These are phyloP conservation scores for Agroathelia rolfsii DNA, from an alignment of 1,284 basidiomycete genomes.

Conservation along the genomic window DNA sequence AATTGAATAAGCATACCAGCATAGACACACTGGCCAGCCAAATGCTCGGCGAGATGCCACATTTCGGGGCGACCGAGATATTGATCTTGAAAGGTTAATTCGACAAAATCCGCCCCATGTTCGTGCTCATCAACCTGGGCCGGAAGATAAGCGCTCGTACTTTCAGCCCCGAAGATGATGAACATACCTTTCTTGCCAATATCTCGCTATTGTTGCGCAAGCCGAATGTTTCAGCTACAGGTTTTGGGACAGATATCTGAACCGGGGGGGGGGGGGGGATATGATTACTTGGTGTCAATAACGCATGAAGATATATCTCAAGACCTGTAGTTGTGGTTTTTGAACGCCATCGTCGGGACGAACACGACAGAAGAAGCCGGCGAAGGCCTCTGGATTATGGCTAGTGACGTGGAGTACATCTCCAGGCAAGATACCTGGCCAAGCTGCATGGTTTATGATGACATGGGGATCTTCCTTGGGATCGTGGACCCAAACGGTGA, in stretches of 20 bases:
- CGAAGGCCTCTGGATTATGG: conserved; percentile 30
- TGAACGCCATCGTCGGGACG: conserved; percentile 48
- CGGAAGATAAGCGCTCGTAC: conserved; percentile 6
- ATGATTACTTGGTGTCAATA: conserved; percentile 8
- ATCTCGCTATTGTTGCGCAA: conserved; percentile 66
- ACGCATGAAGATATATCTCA: conserved; percentile 7
- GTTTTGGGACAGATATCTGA: conserved; percentile 65
- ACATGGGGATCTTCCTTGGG: conserved; percentile 48
- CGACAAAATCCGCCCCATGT: conserved; percentile 72
- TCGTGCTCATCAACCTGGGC: conserved; percentile 54
- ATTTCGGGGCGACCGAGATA: conserved; percentile 89
- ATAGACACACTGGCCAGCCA: conserved; percentile 71
- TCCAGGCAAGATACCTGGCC: conserved; percentile 67
- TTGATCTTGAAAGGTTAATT: conserved; percentile 86
- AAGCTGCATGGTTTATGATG: conserved; percentile 59
- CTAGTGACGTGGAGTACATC: conserved; percentile 54
- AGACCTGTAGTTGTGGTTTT: conserved; percentile 59
- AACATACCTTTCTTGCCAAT: conserved; percentile 50
- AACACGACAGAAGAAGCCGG: conserved; percentile 56
- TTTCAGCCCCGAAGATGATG: conserved; percentile 5
- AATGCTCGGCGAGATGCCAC: conserved; percentile 76
- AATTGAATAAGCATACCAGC: conserved; percentile 66
- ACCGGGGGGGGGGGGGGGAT: not conserved
- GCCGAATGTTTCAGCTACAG: conserved; percentile 59
- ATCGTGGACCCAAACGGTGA: conserved; percentile 70